These are phyloP conservation scores for Alternaria postmessia DNA, from an alignment of 2,329 filamentous ascomycete genomes.

Conservation along the genomic window DNA sequence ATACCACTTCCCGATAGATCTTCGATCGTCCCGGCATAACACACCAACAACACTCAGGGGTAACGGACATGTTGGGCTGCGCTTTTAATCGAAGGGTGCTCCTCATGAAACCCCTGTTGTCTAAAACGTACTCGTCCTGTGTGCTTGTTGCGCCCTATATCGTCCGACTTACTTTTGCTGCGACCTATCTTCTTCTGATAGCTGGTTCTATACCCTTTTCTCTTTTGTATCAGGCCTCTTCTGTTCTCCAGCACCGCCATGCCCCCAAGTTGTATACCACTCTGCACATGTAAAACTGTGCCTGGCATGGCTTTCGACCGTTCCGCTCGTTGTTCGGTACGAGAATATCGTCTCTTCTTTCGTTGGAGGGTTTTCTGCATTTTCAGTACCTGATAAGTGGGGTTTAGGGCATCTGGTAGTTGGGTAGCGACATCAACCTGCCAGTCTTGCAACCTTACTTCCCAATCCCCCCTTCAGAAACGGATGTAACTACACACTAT, in stretches of 20 bases:
- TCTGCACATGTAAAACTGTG: neutral
- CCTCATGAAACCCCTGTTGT: neutral
- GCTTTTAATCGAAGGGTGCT: neutral
- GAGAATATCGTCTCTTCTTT: neutral
- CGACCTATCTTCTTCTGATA: conserved; percentile 12
- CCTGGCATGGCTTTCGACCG: neutral
- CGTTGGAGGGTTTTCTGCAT: neutral
- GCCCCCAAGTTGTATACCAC: neutral
- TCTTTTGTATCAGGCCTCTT: conserved; percentile 3
- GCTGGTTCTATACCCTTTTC: conserved; percentile 21
- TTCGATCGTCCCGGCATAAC: neutral
- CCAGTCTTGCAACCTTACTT: neutral
- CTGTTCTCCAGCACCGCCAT: neutral
- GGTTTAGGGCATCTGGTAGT: neutral
- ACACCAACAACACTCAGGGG: conserved; percentile 6
- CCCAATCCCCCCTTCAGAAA: neutral
- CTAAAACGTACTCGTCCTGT: neutral
- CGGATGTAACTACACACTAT: conserved; percentile 2
- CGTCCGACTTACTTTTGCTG: conserved; percentile 4
- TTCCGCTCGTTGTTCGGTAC: neutral
- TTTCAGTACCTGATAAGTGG: neutral
- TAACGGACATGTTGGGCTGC: neutral
- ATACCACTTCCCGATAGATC: conserved; percentile 30
- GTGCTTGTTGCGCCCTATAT: neutral
- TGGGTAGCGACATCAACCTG: neutral